Evolutionary conservation across 2,329 filamentous ascomycete genomes (phyloP).

Genomic region (Zymoseptoria brevis): DNA sequence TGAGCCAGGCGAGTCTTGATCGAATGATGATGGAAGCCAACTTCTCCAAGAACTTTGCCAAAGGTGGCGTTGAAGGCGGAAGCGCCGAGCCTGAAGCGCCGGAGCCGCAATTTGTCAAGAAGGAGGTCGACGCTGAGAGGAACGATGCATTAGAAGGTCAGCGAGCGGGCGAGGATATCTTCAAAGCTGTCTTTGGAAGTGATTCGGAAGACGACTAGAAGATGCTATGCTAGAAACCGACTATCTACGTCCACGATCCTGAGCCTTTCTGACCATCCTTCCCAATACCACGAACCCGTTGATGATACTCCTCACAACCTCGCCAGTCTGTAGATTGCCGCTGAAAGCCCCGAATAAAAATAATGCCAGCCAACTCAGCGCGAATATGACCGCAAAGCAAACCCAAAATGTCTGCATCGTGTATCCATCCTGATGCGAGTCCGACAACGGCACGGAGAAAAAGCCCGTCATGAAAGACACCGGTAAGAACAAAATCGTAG

Average conservation of each 20-base stretch:
- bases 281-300: conserved; percentile 6
- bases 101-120: conserved; percentile 11
- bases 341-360: conserved; percentile 51
- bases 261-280: background rate
- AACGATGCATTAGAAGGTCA: conserved; percentile 72
- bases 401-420: conserved; percentile 59
- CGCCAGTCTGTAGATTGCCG: conserved; percentile 44
- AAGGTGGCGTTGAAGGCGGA: conserved; percentile 9
- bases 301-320: conserved; percentile 11
- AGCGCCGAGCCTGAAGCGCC: conserved; percentile 8
- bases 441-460: conserved; percentile 56
- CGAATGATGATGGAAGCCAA: conserved; percentile 45
- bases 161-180: conserved; percentile 70
- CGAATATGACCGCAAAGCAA: conserved; percentile 56
- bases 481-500: conserved; percentile 67
- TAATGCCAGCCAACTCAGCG: conserved; percentile 51
- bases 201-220: conserved; percentile 41
- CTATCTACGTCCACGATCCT: background rate
- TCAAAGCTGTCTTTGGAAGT: conserved; percentile 88
- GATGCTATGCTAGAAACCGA: background rate
- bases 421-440: conserved; percentile 41
- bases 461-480: conserved; percentile 68
- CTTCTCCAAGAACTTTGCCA: conserved; percentile 5
- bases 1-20: conserved; percentile 50
- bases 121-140: conserved; percentile 57